Base-by-base conservation (phyloP, 2,329 filamentous ascomycete genomes). In the Sclerotinia nivalis region DNA sequence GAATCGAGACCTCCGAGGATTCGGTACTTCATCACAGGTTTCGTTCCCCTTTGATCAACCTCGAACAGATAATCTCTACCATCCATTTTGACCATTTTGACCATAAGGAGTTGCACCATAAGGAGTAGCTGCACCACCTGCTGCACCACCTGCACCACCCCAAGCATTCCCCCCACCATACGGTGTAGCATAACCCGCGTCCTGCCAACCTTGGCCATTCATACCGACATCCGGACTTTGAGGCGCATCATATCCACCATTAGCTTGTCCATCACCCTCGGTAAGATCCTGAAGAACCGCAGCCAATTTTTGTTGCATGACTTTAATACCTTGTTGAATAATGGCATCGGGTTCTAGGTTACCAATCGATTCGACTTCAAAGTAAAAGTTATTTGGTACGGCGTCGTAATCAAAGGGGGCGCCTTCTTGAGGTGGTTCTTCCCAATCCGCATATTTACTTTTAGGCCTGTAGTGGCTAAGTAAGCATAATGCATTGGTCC, bases 351-450 rank as follows among this genome's bases (percentile, higher is more conserved):
- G 95, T 43, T 96, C 92, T 71, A 98, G 88, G 76, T 90, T 92
- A 49, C 96, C 96, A 50, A 92, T 90, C 60, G 91, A 91, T 81
- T 99, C 96, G 60, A 99, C 91, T 78, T 97, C 93, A 77, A 95
- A 91, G 84, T 97, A 99, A 84, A 97, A 99, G 74, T 88, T 88
- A 72, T 85, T 86, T 7, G 96, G 95, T 31, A 91, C 87, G 13
- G 93, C 95, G 76, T 97, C 91, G 81, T 93, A 98, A 82, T 98
- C 90, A 80, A 98, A 98, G 0, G 89, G 87, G 76, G 96, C 92
- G 75, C 93, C 93, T 74, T 96, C 91, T 74, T 91, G 88, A 0
- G 89, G 86, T 12, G 91, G 89, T 65, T 93, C 91, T 79, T 96
- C 93, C 85, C 91, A 92, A 55, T 88, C 86, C 31, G 90, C 89